Evolutionary conservation across 768 basidiomycete species (phyloP), one percentile per base, ranked within the genome.

Genomic region (Lepiota venenata): DNA sequence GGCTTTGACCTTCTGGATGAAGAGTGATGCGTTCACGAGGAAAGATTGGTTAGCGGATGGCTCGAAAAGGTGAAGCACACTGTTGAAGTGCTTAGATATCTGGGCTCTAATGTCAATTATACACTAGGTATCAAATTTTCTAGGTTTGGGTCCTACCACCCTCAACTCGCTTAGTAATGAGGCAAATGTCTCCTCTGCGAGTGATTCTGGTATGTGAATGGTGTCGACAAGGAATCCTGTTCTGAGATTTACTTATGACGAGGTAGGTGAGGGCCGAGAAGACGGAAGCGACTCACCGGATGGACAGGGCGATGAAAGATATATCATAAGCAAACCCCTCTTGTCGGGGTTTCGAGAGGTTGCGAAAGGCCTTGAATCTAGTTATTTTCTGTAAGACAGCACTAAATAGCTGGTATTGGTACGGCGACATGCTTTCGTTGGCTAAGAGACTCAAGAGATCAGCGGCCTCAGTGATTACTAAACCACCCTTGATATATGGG

Each of bases 21-120:
- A 62, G 36, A 70, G 58, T 2, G 50, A 49, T 22, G 59, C 52
- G 59, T 85, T 83, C 27, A 84, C 72, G 54, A 85, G 71, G 63
- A 86, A 83, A 2, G 80, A 77, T 59, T 86, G 84, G 12, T 71
- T 66, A 3, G 78, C 73, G 29, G 60, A 47, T 10, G 72, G 55
- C 22, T 85, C 81, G 43, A 77, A 72, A 42, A 82, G 55, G 58
- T 81, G 71, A 32, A 73, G 52, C 25, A 85, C 65, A 36, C 66
- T 51, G 9, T 61, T 37, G 64, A 85, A 86, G 15, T 58, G 41
- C 7, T 62, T 38, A 29, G 53, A 47, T 16, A 36, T 36, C 53
- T 55, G 27, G 18, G n/a, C 10, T 18, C 12, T 14, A 11, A 22
- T n/a, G 11, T 21, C 20, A 9, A 11, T 18, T 6, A 15, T 20